Evolutionary conservation across 805 yeast species (phyloP), one percentile per base, ranked within the genome.

Genomic region (Starmerella floris): DNA sequence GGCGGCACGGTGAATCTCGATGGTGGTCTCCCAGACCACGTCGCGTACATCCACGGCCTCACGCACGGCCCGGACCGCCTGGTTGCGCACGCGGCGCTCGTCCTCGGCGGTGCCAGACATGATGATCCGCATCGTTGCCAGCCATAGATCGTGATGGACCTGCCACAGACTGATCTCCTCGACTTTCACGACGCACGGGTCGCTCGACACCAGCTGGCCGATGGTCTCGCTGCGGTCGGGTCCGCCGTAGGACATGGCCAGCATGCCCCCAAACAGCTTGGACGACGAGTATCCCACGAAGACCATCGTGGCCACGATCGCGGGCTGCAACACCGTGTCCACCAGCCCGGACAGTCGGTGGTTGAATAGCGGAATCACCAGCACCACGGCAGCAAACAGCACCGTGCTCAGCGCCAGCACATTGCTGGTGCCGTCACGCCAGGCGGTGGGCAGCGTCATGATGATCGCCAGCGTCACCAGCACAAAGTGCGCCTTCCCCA

Each of bases 71-170:
- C 21, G 44, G 9, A 51, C 52, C 23, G 64, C 63, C 39, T 33
- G 31, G 22, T 51, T 47, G n/a, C 67, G 57, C 15, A 63, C 54
- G 3, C 53, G 49, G 5, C 50, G 44, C 46, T 61, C 65, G 38
- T 61, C 63, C 5, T 45, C 57, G 30, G 51, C 47, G 17, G 55
- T 43, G 30, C 68, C 66, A 5, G 51, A 35, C 54, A 65, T 56
- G 23, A 46, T 48, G 17, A 66, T 51, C 19, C 55, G 51, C 53
- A 63, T 51, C 28, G 56, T 52, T n/a, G 64, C 66, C 22, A 66
- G 56, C 62, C 66, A 66, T 31, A 66, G 55, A 16, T 58, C 64
- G 41, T 65, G 62, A 44, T 66, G 70, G 28, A 65, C 70, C 53
- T 65, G 68, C 68, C 69, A 66, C 39, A 66, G 51, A 19, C 61